These are phyloP conservation scores for Fusarium praegraminearum DNA, from an alignment of 2,329 filamentous ascomycete species.

Conservation along the genomic window DNA sequence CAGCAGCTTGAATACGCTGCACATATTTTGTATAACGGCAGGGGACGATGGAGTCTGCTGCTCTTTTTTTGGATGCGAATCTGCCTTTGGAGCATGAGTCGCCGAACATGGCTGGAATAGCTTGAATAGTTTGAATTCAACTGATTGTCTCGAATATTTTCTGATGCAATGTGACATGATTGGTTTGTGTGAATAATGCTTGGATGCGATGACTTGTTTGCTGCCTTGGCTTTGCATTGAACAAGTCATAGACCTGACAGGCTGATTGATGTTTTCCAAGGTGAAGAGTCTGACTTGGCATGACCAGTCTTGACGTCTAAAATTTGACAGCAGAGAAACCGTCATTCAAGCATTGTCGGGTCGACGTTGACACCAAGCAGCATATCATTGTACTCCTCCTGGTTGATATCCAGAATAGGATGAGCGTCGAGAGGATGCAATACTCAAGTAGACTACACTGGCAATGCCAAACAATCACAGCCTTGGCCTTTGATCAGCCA, in stretches of 20 bases:
- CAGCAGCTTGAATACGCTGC: conserved; percentile 22
- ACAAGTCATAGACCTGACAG: not conserved
- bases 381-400: not conserved
- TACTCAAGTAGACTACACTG: not conserved
- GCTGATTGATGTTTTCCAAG: not conserved
- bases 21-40: conserved; percentile 40
- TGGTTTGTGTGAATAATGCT: not conserved
- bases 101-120: conserved; percentile 33
- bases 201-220: not conserved
- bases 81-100: conserved; percentile 27
- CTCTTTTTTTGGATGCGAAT: conserved; percentile 35
- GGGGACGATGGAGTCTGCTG: conserved; percentile 31
- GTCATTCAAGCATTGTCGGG: too few relatives aligned
- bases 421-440: not conserved
- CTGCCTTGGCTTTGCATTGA: not conserved
- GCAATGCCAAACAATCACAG: not conserved
- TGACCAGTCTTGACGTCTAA: not conserved
- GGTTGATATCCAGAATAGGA: not conserved
- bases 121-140: conserved; percentile 39
- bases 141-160: conserved; percentile 28
- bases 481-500: not conserved
- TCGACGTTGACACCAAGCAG: not conserved
- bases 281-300: not conserved
- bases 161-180: not conserved
- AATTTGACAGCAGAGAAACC: not conserved